Conservation (phyloP, 106 monocot genomes). For the Allium fistulosum region DNA sequence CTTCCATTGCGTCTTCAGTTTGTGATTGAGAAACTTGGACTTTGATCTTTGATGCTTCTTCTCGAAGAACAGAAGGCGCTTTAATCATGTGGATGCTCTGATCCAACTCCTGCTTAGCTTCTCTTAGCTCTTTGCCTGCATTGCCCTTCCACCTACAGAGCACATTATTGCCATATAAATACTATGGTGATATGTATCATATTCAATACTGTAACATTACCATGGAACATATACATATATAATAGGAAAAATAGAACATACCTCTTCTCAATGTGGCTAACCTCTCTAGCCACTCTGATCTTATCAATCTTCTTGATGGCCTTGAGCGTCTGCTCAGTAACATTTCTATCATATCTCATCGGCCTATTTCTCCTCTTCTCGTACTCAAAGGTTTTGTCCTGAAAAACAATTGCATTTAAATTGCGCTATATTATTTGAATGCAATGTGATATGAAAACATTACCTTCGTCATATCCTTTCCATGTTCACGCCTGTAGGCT, state of each 20-base stretch:
- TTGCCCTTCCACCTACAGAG: slow-evolving; percentile 41
- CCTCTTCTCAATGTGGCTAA: slow-evolving; percentile 46
- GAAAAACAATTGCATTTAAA: neutral
- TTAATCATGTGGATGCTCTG: slow-evolving; percentile 59
- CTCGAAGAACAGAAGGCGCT: slow-evolving; percentile 27
- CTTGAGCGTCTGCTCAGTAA: slow-evolving; percentile 50
- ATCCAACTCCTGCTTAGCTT: slow-evolving; percentile 44
- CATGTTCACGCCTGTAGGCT: slow-evolving; percentile 43
- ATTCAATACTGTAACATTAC: neutral
- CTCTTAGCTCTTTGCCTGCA: slow-evolving; percentile 27
- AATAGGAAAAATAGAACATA: slow-evolving; percentile 2
- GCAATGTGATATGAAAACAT: too few species aligned
- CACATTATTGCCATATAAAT: neutral
- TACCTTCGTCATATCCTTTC: slow-evolving; percentile 67
- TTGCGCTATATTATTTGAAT: too few species aligned
- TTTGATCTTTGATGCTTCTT: slow-evolving; percentile 51
- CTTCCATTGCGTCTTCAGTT: slow-evolving; percentile 39
- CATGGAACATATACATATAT: neutral
- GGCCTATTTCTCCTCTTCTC: slow-evolving; percentile 89
- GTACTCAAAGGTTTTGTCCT: slow-evolving; percentile 90
- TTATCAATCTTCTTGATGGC: slow-evolving; percentile 84
- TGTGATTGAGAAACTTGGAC: slow-evolving; percentile 43
- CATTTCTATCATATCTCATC: slow-evolving; percentile 77
- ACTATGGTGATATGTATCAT: neutral
- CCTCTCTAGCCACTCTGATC: slow-evolving; percentile 47